A percentile compares a stretch with the other conserved stretches of the same genome.
Conservation (phyloP, 2,329 filamentous ascomycete species). For the Nannizziopsis barbatae region DNA sequence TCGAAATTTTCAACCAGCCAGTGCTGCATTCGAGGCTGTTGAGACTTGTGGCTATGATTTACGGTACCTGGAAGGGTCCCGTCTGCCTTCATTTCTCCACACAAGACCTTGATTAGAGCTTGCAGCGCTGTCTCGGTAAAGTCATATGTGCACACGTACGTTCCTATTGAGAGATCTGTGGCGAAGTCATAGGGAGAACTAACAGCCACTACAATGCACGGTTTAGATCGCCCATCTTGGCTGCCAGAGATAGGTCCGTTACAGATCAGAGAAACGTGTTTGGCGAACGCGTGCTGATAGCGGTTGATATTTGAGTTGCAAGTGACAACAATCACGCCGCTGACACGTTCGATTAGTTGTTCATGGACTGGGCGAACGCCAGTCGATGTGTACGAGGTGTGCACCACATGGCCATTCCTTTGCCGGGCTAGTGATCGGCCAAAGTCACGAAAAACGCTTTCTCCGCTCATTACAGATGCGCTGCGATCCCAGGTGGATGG, state of each 20-base stretch:
- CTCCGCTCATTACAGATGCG: conserved; percentile 70
- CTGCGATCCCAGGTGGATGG: conserved; percentile 47
- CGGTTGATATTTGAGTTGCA: conserved; percentile 89
- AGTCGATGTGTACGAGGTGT: conserved; percentile 92
- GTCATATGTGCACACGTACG: conserved; percentile 91
- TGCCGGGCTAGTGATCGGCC: conserved; percentile 78
- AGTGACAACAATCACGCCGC: conserved; percentile 79
- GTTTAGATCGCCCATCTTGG: conserved; percentile 47
- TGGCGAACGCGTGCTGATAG: conserved; percentile 89
- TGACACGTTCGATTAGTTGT: conserved; percentile 77
- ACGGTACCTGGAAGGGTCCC: conserved; percentile 58
- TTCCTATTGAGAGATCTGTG: conserved; percentile 79
- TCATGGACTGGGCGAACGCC: conserved; percentile 87
- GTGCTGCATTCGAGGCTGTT: conserved; percentile 71
- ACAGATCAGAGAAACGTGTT: conserved; percentile 93
- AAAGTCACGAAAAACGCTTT: conserved; percentile 82
- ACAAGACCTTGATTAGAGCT: conserved; percentile 70
- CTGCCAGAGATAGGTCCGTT: conserved; percentile 31
- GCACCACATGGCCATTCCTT: conserved; percentile 72
- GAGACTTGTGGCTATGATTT: conserved; percentile 73
- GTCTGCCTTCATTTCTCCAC: conserved; percentile 56
- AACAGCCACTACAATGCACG: conserved; percentile 79
- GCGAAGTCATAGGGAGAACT: conserved; percentile 96
- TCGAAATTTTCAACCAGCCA: conserved; percentile 91
- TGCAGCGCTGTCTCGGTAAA: conserved; percentile 88